Conservation (phyloP, 1,284 basidiomycete genomes). For the Pseudozyma thailandica region DNA sequence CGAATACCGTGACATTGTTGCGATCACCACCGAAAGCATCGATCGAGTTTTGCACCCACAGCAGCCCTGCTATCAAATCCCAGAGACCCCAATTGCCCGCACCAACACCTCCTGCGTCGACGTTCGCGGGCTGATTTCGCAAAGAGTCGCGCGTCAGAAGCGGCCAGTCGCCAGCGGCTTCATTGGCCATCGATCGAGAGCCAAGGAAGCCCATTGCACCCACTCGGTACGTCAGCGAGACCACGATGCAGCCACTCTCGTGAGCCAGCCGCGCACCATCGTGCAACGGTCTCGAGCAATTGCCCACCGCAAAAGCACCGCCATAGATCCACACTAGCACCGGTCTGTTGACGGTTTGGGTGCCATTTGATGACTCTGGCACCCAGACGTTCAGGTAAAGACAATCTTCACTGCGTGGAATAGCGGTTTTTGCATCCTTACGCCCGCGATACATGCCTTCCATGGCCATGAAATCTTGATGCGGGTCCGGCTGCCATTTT, state of each 20-base stretch:
- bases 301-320: slow-evolving; percentile 68
- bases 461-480: slow-evolving; percentile 42
- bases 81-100: slow-evolving; percentile 73
- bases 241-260: slow-evolving; percentile 68
- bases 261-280: slow-evolving; percentile 35
- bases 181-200: slow-evolving; percentile 70
- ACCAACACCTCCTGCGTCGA: background rate
- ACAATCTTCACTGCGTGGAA: slow-evolving; percentile 71
- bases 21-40: slow-evolving; percentile 76
- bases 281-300: slow-evolving; percentile 43
- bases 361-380: slow-evolving; percentile 6
- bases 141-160: slow-evolving; percentile 20
- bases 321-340: slow-evolving; percentile 73
- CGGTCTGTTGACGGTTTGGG: slow-evolving; percentile 68
- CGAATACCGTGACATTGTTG: slow-evolving; percentile 69
- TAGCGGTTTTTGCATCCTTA: slow-evolving; percentile 19
- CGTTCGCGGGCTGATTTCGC: slow-evolving; percentile 4
- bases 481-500: slow-evolving; percentile 38
- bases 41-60: slow-evolving; percentile 76
- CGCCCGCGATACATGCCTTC: slow-evolving; percentile 38
- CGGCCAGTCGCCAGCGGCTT: slow-evolving; percentile 31
- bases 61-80: slow-evolving; percentile 73
- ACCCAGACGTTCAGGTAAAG: slow-evolving; percentile 70
- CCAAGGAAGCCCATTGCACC: slow-evolving; percentile 71
- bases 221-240: slow-evolving; percentile 71